Evolutionary conservation across 148 eudicot genomes (phyloP).

Genomic region (Spergularia marina): DNA sequence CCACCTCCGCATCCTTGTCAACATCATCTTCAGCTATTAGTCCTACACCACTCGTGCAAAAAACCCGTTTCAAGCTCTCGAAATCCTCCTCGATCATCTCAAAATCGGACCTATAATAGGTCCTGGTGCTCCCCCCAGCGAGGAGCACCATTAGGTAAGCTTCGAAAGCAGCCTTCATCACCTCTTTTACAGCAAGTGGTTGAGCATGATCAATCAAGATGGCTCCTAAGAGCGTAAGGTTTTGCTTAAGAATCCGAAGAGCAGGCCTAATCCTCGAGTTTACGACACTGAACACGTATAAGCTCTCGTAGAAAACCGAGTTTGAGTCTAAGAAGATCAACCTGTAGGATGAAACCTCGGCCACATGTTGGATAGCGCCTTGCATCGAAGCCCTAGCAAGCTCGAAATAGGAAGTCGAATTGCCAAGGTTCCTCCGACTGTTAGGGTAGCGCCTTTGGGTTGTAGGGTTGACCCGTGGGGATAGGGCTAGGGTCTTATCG

Average conservation of each 20-base stretch:
- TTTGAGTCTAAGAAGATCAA: slow-evolving; percentile 76
- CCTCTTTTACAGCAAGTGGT: slow-evolving; percentile 68
- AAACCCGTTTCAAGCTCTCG: slow-evolving; percentile 57
- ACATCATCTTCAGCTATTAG: slow-evolving; percentile 69
- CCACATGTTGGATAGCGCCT: slow-evolving; percentile 54
- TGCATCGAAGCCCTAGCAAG: slow-evolving; percentile 46
- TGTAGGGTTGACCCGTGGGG: slow-evolving; percentile 46
- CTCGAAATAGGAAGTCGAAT: slow-evolving; percentile 55
- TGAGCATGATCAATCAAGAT: slow-evolving; percentile 72
- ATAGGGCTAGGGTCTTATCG: slow-evolving; percentile 60
- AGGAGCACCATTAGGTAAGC: slow-evolving; percentile 78
- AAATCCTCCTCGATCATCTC: slow-evolving; percentile 73
- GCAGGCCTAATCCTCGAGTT: slow-evolving; percentile 60
- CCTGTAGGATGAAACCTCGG: slow-evolving; percentile 82
- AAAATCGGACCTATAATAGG: slow-evolving; percentile 49
- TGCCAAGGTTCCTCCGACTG: slow-evolving; percentile 37
- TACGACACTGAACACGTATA: slow-evolving; percentile 49
- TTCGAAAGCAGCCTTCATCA: slow-evolving; percentile 83
- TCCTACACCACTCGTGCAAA: slow-evolving; percentile 57
- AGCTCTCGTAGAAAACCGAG: slow-evolving; percentile 60
- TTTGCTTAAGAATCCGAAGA: slow-evolving; percentile 66
- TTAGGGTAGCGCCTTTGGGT: slow-evolving; percentile 30
- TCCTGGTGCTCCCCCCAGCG: slow-evolving; percentile 74
- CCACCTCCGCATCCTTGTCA: slow-evolving; percentile 64
- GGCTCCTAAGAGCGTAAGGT: slow-evolving; percentile 62